Percentiles rank a stretch among this genome's conserved stretches.
Evolutionary conservation across 768 basidiomycete genomes (phyloP).

Genomic region (Rhizopogon vinicolor): DNA sequence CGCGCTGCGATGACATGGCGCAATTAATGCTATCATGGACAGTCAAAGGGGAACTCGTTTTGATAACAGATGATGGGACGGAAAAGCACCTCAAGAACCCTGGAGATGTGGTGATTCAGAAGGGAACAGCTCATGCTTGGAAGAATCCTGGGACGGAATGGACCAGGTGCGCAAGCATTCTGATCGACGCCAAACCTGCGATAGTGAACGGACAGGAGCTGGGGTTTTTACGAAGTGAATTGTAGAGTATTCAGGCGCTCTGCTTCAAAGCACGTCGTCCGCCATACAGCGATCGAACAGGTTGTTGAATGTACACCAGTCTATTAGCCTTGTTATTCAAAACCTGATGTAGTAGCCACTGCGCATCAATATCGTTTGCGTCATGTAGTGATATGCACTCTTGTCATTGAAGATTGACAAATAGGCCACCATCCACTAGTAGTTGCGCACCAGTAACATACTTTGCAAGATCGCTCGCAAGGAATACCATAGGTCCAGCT

Average conservation of each 20-base stretch:
- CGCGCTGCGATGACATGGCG: background rate
- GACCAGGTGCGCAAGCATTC: conserved; percentile 47
- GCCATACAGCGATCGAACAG: background rate
- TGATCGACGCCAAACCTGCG: conserved; percentile 53
- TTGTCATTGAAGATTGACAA: conserved; percentile 63
- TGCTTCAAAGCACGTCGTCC: background rate
- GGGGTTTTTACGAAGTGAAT: conserved; percentile 9
- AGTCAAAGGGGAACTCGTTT: conserved; percentile 53
- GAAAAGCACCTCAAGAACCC: conserved; percentile 49
- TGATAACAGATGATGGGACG: conserved; percentile 53
- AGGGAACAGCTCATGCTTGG: conserved; percentile 60
- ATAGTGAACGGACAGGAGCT: conserved; percentile 41
- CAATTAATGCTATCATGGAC: background rate
- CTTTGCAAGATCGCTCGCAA: conserved; percentile 65
- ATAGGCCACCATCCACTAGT: conserved; percentile 69
- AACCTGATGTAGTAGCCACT: background rate
- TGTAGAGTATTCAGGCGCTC: background rate
- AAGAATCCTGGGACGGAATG: conserved; percentile 45
- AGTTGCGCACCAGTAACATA: conserved; percentile 66
- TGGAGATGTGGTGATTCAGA: conserved; percentile 53
- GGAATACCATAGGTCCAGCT: conserved; percentile 70
- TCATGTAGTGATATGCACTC: no score
- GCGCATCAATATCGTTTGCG: no score
- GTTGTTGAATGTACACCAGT: background rate
- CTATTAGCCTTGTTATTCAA: background rate